Evolutionary conservation across 495 filamentous ascomycete species (phyloP), one percentile per base, ranked within the genome.

Genomic region (Symbiotaphrina buchneri): DNA sequence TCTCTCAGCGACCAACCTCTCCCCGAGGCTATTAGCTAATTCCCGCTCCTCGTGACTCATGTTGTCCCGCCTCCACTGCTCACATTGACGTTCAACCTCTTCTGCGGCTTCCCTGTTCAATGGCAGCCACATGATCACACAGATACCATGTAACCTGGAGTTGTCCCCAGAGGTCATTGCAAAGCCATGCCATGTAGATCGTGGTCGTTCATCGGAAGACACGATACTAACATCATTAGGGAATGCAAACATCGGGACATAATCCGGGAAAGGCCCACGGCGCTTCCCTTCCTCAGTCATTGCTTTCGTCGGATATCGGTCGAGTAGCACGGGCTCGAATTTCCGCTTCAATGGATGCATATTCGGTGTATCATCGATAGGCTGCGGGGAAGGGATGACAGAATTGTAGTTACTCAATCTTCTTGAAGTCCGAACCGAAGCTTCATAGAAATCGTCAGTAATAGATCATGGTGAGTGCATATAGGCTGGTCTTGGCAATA

Each of bases 241-340:
- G 43, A 95, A 97, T 14, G 87, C 83, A 44, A 95, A 97, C 87
- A 97, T 95, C 17, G 87, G 87, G 22, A 97, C 80, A 41, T 93
- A 95, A 45, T 97, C 85, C 3, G 87, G 87, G 47, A 97, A 94
- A 31, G 68, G 69, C 26, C 80, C 83, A 43, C 87, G 71, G 44
- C 75, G 65, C 44, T 76, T 71, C 34, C 68, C 41, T 39, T 91
- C 80, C 17, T 93, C 85, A n/a, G 65, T 45, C 54, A 83, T 74
- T 39, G 65, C 63, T 45, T 78, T 76, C 22, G 79, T 71, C 14
- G 87, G 87, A 43, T 97, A 95, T 46, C 85, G 63, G 47, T 97
- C 87, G 18, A 97, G 65, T 11, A 97, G 54, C 10, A 92, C 83
- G 5, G 87, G 87, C 44, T 97, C 87, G 42, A 94, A 93, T 30